Conservation (phyloP, 139 green algal genomes). For the Volvox africanus region DNA sequence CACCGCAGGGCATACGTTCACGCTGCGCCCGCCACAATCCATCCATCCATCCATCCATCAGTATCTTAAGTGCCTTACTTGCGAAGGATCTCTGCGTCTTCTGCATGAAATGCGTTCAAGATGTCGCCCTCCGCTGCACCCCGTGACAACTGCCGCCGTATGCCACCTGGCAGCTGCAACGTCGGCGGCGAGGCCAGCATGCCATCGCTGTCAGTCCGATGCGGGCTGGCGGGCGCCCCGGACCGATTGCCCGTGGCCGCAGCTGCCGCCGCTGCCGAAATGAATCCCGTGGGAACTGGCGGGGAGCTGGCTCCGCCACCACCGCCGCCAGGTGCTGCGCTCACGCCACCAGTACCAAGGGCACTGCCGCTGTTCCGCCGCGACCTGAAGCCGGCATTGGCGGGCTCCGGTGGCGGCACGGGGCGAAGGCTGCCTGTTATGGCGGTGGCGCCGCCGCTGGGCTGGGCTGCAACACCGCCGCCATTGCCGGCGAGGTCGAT, state of each 20-base stretch:
- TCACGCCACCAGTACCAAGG: neutral
- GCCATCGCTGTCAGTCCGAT: neutral
- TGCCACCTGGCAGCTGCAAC: conserved; percentile 42
- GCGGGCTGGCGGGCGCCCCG: neutral
- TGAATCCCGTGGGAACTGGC: neutral
- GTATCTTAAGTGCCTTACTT: conserved; percentile 4
- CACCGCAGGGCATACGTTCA: too few relatives aligned
- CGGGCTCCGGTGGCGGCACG: conserved; percentile 10
- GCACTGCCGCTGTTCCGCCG: conserved; percentile 30
- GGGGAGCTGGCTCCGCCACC: neutral
- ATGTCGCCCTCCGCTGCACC: conserved; percentile 51
- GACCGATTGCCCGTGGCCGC: neutral
- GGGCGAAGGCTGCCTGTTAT: neutral
- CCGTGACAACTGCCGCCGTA: conserved; percentile 49
- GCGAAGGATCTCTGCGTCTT: conserved; percentile 47
- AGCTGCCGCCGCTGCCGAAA: neutral
- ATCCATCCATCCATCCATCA: too few relatives aligned
- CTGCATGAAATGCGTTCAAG: conserved; percentile 37
- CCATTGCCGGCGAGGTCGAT: conserved; percentile 10
- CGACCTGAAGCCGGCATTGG: neutral
- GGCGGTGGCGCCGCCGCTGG: neutral
- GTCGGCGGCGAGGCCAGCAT: conserved; percentile 37
- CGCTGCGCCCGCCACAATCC: too few relatives aligned
- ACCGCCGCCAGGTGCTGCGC: neutral
- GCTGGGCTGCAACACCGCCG: neutral